Evolutionary conservation across 2,329 filamentous ascomycete genomes (phyloP).

Genomic region (Penicillium sp.): DNA sequence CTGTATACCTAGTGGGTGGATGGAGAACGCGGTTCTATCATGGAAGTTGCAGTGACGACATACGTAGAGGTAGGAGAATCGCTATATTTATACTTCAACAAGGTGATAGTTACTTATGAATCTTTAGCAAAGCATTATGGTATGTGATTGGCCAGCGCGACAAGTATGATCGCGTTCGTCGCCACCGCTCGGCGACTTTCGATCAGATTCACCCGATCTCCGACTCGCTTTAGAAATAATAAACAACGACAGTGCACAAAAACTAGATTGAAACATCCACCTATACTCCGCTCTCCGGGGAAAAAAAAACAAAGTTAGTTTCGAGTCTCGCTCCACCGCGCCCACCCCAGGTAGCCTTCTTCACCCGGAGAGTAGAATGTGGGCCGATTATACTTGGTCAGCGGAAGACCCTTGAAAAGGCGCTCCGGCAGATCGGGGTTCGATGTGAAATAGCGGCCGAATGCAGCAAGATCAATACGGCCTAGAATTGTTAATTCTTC

Average conservation of each 20-base stretch:
- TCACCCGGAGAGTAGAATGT: not conserved
- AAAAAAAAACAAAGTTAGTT: too few relatives aligned
- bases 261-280: not conserved
- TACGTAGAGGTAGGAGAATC: not conserved
- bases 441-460: slow-evolving; percentile 3
- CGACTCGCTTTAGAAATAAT: not conserved
- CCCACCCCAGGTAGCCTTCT: slow-evolving; percentile 3
- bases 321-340: not conserved
- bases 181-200: not conserved
- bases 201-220: not conserved
- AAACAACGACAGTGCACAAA: not conserved
- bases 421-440: slow-evolving; percentile 3
- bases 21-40: not conserved
- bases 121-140: not conserved
- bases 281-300: not conserved
- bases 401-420: not conserved
- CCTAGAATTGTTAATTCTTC: not conserved
- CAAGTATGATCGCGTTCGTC: too few relatives aligned
- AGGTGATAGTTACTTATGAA: not conserved
- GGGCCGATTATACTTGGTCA: slow-evolving; percentile 2
- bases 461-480: slow-evolving; percentile 5
- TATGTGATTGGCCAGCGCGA: not conserved
- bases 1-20: not conserved
- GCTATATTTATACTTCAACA: not conserved
- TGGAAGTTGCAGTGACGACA: not conserved